phyloP scores from a whole-genome alignment of 371 early-diverging fungal species.

The Syncephalastrum sp. region DNA sequence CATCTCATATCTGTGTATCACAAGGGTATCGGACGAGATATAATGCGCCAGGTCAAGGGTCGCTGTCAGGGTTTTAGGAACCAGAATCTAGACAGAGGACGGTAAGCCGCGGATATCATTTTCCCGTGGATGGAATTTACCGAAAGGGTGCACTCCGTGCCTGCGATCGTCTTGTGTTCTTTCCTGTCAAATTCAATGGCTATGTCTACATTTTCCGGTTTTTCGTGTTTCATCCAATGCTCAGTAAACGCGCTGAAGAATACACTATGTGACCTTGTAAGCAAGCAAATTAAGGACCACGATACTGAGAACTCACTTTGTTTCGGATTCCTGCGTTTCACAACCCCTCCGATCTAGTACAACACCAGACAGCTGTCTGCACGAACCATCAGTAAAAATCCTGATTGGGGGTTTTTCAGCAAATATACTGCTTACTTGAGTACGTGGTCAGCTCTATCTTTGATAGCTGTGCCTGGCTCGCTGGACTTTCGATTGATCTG shows the following conservation, averaged over 20 bases:
- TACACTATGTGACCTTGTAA: slow-evolving; percentile 9
- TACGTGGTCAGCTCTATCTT: slow-evolving; percentile 28
- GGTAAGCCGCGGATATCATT: neutral
- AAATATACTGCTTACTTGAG: slow-evolving; percentile 21
- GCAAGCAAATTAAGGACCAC: neutral
- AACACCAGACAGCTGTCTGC: slow-evolving; percentile 17
- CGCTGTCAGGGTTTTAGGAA: slow-evolving; percentile 31
- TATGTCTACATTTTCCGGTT: slow-evolving; percentile 17
- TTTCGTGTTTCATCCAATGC: slow-evolving; percentile 32
- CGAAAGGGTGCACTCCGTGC: slow-evolving; percentile 34
- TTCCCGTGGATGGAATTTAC: slow-evolving; percentile 11
- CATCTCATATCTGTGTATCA: slow-evolving; percentile 40
- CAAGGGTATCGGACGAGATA: slow-evolving; percentile 22
- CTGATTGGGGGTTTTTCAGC: neutral
- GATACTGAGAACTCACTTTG: slow-evolving; percentile 6
- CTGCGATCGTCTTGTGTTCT: slow-evolving; percentile 28
- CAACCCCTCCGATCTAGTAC: slow-evolving; percentile 3
- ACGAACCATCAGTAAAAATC: neutral
- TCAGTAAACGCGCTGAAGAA: slow-evolving; percentile 28
- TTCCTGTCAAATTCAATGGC: slow-evolving; percentile 14
- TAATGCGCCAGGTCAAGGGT: slow-evolving; percentile 34
- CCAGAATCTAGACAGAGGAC: slow-evolving; percentile 20
- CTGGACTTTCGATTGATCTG: slow-evolving; percentile 16
- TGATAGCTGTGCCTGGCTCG: slow-evolving; percentile 27
- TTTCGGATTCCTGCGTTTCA: slow-evolving; percentile 1